Evolutionary conservation across 768 basidiomycete genomes (phyloP), one percentile per base, ranked within the genome.

Genomic region (Pleurotus salmoneostramineus): DNA sequence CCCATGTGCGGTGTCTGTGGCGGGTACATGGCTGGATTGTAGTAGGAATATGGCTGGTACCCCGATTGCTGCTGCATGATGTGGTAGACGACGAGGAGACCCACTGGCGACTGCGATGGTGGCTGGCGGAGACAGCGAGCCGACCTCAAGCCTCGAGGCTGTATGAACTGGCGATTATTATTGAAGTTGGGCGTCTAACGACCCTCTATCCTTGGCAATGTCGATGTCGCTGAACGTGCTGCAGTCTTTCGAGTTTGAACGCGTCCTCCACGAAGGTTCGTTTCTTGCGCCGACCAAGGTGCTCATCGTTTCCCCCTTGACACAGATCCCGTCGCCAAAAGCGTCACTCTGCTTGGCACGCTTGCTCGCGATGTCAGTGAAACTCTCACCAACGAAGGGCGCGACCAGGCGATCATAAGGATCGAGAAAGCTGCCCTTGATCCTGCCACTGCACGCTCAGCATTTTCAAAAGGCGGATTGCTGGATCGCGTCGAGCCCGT

Each of bases 351-450:
- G 6, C 81, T 95, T 2, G 93, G 95, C 0, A 57, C 52, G 50
- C 60, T 47, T 43, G 32, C 49, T 8, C 37, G 66, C 4, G 15
- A 61, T 6, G 33, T 61, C 17, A 49, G 58, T 46, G 51, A 56
- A 59, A 61, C 14, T 62, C 60, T 44, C 37, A 64, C 14, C 63
- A 61, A 44, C 37, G 64, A 40, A 14, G 55, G 58, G 1, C 68
- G 72, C n/a, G 69, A 77, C 2, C 74, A 76, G 34, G 84, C 89
- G 3, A 86, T 95, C 60, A 65, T 95, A n/a, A 82, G 87, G 37
- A 73, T 95, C 40, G 89, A 93, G 68, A 92, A 87, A 67, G 87
- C 87, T 0, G 80, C 88, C 2, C 76, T 95, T 57, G 72, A 82
- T n/a, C 58, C 75, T 6, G 68, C 74, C 5, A 64, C 73, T 15